These are phyloP conservation scores for Cladophialophora bantiana DNA, from an alignment of 2,329 filamentous ascomycete genomes.

Conservation along the genomic window DNA sequence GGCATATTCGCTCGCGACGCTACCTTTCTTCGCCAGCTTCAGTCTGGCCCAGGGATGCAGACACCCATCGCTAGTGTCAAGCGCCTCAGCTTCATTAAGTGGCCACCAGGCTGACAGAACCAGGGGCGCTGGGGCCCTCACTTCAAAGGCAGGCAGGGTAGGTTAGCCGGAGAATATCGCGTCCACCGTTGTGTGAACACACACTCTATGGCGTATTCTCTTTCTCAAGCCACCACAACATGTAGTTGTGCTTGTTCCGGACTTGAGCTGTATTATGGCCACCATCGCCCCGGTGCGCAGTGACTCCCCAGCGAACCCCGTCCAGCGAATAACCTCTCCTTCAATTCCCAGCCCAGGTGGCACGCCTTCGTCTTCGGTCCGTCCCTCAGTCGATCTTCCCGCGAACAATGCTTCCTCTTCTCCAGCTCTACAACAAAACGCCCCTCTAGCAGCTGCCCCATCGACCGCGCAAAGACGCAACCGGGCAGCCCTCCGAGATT, in stretches of 20 bases:
- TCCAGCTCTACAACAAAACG: constrained; percentile 46
- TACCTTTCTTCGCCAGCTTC: too few species aligned
- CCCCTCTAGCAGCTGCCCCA: constrained; percentile 48
- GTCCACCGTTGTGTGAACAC: background rate
- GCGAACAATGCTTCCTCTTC: constrained; percentile 51
- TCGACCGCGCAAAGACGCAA: constrained; percentile 76
- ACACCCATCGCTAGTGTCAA: too few species aligned
- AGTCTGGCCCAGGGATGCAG: too few species aligned
- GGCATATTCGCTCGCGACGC: too few species aligned
- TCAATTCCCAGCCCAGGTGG: constrained; percentile 54
- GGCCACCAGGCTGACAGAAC: background rate
- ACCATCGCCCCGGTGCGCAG: constrained; percentile 24
- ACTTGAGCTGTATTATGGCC: constrained; percentile 16
- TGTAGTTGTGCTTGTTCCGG: background rate
- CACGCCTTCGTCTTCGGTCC: constrained; percentile 76
- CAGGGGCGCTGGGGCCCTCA: background rate
- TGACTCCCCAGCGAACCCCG: constrained; percentile 27
- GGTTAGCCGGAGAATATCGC: background rate
- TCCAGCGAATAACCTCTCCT: constrained; percentile 43
- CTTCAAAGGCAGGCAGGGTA: background rate
- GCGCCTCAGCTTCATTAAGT: too few species aligned
- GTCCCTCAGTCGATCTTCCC: constrained; percentile 73
- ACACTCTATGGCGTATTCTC: background rate
- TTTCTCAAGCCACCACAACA: background rate
- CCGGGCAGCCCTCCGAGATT: constrained; percentile 86